phyloP scores from a whole-genome alignment of 164 flowering plant genomes.

The Litsea cubeba region DNA sequence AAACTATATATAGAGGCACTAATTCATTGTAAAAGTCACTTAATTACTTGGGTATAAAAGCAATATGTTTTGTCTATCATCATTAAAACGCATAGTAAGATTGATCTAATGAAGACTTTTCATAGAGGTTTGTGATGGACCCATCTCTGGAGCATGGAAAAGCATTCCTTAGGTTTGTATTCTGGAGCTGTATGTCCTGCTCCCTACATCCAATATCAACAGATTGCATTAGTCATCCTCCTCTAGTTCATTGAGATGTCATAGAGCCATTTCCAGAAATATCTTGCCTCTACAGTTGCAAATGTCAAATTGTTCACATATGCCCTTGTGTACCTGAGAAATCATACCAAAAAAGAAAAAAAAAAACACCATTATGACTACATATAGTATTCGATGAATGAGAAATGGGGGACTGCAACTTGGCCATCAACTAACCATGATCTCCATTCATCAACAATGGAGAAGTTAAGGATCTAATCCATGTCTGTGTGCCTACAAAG shows the following conservation, averaged over 20 bases:
- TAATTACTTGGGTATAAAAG: too few relatives aligned
- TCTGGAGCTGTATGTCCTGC: constrained; percentile 16
- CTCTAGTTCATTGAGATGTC: background rate
- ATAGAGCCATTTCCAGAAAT: background rate
- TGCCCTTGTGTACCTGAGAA: constrained; percentile 37
- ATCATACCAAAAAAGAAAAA: background rate
- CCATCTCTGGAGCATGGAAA: too few relatives aligned
- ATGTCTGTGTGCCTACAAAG: constrained; percentile 36
- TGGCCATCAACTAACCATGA: constrained; percentile 41
- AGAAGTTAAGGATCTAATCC: constrained; percentile 48
- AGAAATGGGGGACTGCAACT: constrained; percentile 22
- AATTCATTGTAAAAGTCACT: too few relatives aligned
- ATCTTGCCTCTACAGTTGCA: constrained; percentile 48
- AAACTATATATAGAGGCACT: too few relatives aligned
- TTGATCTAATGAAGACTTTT: too few relatives aligned
- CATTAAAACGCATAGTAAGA: too few relatives aligned
- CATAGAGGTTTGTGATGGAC: too few relatives aligned
- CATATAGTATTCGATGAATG: too few relatives aligned
- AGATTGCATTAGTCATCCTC: background rate
- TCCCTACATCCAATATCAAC: constrained; percentile 2
- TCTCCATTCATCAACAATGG: constrained; percentile 52
- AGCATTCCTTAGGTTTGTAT: constrained; percentile 9
- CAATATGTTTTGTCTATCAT: too few relatives aligned
- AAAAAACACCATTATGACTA: too few relatives aligned
- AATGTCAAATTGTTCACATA: constrained; percentile 45